phyloP scores from a whole-genome alignment of 164 flowering plant genomes.

The Stephania yunnanensis region DNA sequence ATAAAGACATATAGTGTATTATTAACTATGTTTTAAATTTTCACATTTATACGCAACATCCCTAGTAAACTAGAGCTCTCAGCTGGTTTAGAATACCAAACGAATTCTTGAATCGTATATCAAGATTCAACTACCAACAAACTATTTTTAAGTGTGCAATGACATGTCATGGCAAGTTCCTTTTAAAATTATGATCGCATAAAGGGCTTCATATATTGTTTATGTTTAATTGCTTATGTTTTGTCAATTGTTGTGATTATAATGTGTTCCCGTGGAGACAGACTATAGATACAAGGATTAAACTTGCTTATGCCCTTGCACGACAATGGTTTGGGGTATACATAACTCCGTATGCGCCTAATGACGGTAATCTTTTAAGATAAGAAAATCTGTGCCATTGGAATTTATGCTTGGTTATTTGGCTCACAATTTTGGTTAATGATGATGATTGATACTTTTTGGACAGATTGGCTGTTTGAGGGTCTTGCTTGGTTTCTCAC shows the following conservation, averaged over 20 bases:
- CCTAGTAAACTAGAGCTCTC: neutral
- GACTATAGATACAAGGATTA: conserved; percentile 85
- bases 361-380: conserved; percentile 58
- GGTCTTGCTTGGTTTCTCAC: conserved; percentile 93
- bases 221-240: neutral
- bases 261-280: conserved; percentile 20
- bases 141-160: neutral
- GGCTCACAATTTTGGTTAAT: neutral
- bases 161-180: neutral
- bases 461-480: conserved; percentile 87
- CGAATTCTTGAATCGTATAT: neutral
- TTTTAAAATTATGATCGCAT: neutral
- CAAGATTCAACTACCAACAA: neutral
- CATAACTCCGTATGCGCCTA: conserved; percentile 72
- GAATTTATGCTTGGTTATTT: neutral
- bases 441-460: neutral
- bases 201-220: neutral
- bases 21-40: no score
- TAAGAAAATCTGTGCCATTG: neutral
- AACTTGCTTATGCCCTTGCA: conserved; percentile 89
- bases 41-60: no score
- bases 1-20: no score
- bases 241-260: neutral
- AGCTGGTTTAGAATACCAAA: neutral
- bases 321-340: conserved; percentile 98